Conservation (phyloP, 2,329 filamentous ascomycete species). For the Apiospora malaysiana region DNA sequence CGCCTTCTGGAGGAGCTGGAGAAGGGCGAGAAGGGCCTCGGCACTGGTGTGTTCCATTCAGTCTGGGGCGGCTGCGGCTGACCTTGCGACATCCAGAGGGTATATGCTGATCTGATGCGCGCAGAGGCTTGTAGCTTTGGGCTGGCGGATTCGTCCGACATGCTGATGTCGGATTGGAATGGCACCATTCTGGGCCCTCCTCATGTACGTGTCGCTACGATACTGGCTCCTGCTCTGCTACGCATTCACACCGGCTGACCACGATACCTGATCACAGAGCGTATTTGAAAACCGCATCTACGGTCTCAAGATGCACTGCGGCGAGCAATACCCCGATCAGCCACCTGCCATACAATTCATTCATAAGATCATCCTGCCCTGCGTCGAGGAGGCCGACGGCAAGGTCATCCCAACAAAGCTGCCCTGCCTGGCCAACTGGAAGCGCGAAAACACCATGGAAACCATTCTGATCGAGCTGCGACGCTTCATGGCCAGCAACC, state of each 20-base stretch:
- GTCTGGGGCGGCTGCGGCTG: not conserved
- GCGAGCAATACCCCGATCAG: slow-evolving; percentile 83
- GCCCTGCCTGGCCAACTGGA: slow-evolving; percentile 88
- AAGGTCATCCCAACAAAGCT: slow-evolving; percentile 84
- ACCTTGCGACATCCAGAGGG: not conserved
- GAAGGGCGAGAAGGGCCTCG: slow-evolving; percentile 97
- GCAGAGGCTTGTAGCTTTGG: slow-evolving; percentile 96
- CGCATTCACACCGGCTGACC: not conserved
- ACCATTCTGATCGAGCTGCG: slow-evolving; percentile 86
- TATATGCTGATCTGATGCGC: not conserved
- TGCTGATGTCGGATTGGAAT: slow-evolving; percentile 98
- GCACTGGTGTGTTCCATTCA: slow-evolving; percentile 69
- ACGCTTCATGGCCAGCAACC: slow-evolving; percentile 89
- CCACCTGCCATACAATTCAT: slow-evolving; percentile 92
- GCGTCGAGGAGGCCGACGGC: slow-evolving; percentile 82
- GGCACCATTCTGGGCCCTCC: slow-evolving; percentile 96
- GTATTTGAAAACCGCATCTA: slow-evolving; percentile 99
- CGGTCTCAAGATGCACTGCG: slow-evolving; percentile 96
- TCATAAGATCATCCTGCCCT: slow-evolving; percentile 95
- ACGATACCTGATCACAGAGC: slow-evolving; percentile 61
- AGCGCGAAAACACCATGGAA: slow-evolving; percentile 93
- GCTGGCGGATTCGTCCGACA: slow-evolving; percentile 89
- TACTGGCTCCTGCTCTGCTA: not conserved
- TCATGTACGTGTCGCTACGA: slow-evolving; percentile 68
- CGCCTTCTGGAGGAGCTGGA: slow-evolving; percentile 95